Percentiles rank a stretch among this genome's conserved stretches.
Conservation (phyloP, 805 yeast species). For the Candida ascalaphidarum region DNA sequence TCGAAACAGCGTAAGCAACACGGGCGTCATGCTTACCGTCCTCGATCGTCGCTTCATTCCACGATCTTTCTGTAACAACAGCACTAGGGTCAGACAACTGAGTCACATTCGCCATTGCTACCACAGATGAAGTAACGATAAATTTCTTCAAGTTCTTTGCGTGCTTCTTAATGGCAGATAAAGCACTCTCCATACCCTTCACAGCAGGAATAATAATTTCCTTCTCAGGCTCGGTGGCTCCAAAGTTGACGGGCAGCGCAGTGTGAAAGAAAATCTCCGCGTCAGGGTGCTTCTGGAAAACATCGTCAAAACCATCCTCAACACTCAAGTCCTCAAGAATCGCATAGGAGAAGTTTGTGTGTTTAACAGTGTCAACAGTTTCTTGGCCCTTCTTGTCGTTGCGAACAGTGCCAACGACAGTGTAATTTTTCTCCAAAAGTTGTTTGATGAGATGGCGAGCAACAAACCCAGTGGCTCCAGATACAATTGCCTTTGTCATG, state of each 20-base stretch:
- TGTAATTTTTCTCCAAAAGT: constrained; percentile 1
- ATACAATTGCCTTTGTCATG: constrained; percentile 10
- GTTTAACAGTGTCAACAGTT: neutral
- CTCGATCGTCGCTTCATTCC: no score
- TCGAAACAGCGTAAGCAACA: neutral
- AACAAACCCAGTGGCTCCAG: constrained; percentile 2
- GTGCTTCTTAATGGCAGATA: neutral
- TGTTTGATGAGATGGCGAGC: neutral
- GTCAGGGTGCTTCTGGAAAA: neutral
- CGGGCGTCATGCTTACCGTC: no score
- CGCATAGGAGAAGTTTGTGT: constrained; percentile 2
- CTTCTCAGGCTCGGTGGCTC: neutral
- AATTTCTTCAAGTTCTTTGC: neutral
- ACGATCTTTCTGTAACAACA: no score
- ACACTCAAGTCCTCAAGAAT: constrained; percentile 23
- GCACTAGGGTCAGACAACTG: no score
- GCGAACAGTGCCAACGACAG: constrained; percentile 1
- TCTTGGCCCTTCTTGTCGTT: constrained; percentile 4
- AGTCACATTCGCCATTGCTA: no score
- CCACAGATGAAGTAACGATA: no score
- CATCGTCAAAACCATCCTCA: neutral
- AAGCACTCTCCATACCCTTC: neutral
- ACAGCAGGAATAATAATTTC: neutral
- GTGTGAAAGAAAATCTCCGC: neutral
- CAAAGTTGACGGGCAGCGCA: neutral